These are phyloP conservation scores for Auriscalpium orientale DNA, from an alignment of 768 basidiomycete species.

Conservation along the genomic window DNA sequence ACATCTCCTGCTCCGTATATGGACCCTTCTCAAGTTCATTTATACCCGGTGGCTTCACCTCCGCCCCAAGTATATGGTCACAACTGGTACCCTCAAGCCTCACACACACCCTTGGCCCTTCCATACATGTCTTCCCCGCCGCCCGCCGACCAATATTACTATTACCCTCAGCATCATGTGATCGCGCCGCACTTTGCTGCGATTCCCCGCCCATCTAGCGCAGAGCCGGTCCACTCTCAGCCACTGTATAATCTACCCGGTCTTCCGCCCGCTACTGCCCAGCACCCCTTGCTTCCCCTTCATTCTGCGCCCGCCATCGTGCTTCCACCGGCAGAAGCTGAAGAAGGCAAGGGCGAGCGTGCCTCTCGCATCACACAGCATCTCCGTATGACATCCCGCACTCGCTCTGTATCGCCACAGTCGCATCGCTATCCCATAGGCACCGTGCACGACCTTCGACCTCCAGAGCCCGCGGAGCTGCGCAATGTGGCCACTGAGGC, in stretches of 20 bases:
- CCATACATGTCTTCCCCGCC: conserved; percentile 25
- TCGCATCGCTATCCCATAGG: conserved; percentile 47
- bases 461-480: conserved; percentile 4
- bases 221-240: conserved; percentile 32
- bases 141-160: conserved; percentile 14
- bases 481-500: background rate
- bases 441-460: conserved; percentile 10
- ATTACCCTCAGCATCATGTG: conserved; percentile 24
- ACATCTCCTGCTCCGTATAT: conserved; percentile 16
- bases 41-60: conserved; percentile 21
- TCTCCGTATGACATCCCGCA: conserved; percentile 46
- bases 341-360: conserved; percentile 55
- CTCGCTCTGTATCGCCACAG: conserved; percentile 55
- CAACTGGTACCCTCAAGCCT: conserved; percentile 33
- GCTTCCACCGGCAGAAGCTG: conserved; percentile 25
- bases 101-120: conserved; percentile 21
- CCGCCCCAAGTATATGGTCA: conserved; percentile 21
- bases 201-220: conserved; percentile 44
- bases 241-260: conserved; percentile 26
- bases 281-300: conserved; percentile 25
- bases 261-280: conserved; percentile 26
- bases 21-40: conserved; percentile 26
- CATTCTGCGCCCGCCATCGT: background rate
- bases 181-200: conserved; percentile 18
- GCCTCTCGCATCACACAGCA: conserved; percentile 54